Percentiles rank a stretch among this genome's conserved stretches.
Conservation (phyloP, 495 filamentous ascomycete species). For the Podospora pseudopauciseta region DNA sequence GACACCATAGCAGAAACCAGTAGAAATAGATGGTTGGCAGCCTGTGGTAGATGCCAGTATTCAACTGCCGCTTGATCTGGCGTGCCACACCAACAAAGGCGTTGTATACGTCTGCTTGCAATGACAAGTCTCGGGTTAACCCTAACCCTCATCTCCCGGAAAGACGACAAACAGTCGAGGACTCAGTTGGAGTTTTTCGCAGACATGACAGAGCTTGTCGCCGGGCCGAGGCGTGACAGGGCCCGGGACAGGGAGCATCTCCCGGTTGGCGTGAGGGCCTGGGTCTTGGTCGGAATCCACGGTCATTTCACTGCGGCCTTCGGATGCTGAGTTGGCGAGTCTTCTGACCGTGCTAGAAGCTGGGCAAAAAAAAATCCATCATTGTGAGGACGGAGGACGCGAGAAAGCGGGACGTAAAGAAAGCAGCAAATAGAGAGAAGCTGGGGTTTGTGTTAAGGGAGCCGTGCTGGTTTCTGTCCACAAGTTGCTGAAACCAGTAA, state of each 20-base stretch:
- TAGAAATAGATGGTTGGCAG: slow-evolving; percentile 21
- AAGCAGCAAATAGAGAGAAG: not conserved
- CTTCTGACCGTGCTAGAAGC: not conserved
- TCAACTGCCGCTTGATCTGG: slow-evolving; percentile 13
- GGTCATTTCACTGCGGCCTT: not conserved
- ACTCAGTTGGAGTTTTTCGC: not conserved
- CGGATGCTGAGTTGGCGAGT: not conserved
- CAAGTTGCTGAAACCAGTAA: not conserved
- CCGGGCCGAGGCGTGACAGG: not conserved
- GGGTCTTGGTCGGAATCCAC: not conserved
- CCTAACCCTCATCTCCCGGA: not conserved
- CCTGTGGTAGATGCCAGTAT: slow-evolving; percentile 21
- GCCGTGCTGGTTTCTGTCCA: not conserved
- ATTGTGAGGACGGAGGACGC: too few relatives aligned
- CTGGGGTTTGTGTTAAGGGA: not conserved
- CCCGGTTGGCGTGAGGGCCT: not conserved
- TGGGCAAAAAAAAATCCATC: not conserved
- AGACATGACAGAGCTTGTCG: not conserved
- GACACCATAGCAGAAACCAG: slow-evolving; percentile 27
- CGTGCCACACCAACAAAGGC: slow-evolving; percentile 21
- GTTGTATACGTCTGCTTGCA: slow-evolving; percentile 13
- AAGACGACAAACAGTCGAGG: not conserved
- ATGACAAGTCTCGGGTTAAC: slow-evolving; percentile 4
- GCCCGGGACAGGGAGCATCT: not conserved
- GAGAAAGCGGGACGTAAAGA: not conserved